Evolutionary conservation across 495 filamentous ascomycete genomes (phyloP), one percentile per base, ranked within the genome.

Genomic region (Penicillium paradoxum): DNA sequence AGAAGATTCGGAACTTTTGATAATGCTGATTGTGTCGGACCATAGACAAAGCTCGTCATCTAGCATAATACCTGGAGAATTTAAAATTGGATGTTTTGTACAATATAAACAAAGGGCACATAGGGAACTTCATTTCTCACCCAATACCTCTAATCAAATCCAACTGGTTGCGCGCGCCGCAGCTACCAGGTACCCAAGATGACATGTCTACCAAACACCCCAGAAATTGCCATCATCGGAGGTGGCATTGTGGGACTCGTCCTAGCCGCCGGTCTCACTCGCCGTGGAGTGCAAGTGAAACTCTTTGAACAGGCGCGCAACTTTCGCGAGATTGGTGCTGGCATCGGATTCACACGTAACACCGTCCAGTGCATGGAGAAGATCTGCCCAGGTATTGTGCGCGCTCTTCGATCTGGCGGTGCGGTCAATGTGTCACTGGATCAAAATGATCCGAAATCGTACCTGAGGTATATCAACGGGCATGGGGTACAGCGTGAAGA

Each of bases 301-400:
- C 54, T 83, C 36, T 83, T 79, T 58, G 80, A 83, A 52, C 65
- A 72, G 0, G 74, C 76, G 0, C 34, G 63, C 1, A 41, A 53
- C 0, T 74, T 81, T 22, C 64, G 63, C 1, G 77, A 80, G 38
- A 73, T 71, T n/a, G 65, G 70, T 8, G 64, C 61, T 8, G 70
- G 64, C 6, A 50, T 71, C 9, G 54, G 49, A 1, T 49, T 73
- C 19, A 61, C 58, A 3, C 43, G 54, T 3, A 62, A 57, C 33
- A 57, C 61, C 0, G 48, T 58, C 13, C 43, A 44, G 6, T 55
- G 59, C 10, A 60, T 70, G 56, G 43, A 53, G 13, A 45, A 52
- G 19, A 50, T 73, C 3, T 56, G 57, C 25, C 66, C 6, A 52
- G 58, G 29, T 60, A 58, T 58, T 21, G 15, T 45, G 57, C 17